A percentile compares a stretch with the other conserved stretches of the same genome.
These are phyloP conservation scores for Flaveria ramosissima DNA, from an alignment of 129 eudicot genomes.

Conservation along the genomic window DNA sequence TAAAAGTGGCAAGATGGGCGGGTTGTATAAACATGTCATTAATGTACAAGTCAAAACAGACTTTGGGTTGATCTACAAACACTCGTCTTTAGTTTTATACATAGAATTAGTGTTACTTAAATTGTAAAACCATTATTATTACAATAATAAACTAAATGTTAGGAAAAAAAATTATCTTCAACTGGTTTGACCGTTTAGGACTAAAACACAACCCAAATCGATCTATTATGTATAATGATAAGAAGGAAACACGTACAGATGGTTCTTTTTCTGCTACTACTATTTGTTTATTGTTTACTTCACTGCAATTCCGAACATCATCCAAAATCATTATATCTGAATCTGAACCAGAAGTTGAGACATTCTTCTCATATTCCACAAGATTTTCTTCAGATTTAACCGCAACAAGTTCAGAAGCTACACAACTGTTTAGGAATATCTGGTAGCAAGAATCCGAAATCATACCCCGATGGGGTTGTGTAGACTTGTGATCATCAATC, in stretches of 20 bases:
- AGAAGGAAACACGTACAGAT: conserved; percentile 30
- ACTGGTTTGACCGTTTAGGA: not conserved
- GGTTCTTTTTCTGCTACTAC: conserved; percentile 5
- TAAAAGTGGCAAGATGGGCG: not conserved
- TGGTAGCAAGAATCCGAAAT: conserved; percentile 18
- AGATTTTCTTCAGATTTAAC: conserved; percentile 3
- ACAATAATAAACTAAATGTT: not conserved
- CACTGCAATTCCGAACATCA: conserved; percentile 12
- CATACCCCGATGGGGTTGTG: not conserved
- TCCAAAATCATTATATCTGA: conserved; percentile 38
- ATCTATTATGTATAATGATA: not conserved
- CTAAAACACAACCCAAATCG: not conserved
- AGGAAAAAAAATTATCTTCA: not conserved
- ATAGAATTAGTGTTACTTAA: not conserved
- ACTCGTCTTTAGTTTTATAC: not conserved
- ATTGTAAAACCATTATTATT: not conserved
- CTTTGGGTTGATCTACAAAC: not conserved
- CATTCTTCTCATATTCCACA: conserved; percentile 26
- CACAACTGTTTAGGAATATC: not conserved
- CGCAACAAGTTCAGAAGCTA: not conserved
- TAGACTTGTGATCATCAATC: not conserved
- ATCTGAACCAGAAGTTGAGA: conserved; percentile 22
- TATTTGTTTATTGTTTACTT: conserved; percentile 24
- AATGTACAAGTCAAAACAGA: not conserved
- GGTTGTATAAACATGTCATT: not conserved